These are phyloP conservation scores for Wickerhamiella vanderwaltii DNA, from an alignment of 805 yeast genomes.

Conservation along the genomic window DNA sequence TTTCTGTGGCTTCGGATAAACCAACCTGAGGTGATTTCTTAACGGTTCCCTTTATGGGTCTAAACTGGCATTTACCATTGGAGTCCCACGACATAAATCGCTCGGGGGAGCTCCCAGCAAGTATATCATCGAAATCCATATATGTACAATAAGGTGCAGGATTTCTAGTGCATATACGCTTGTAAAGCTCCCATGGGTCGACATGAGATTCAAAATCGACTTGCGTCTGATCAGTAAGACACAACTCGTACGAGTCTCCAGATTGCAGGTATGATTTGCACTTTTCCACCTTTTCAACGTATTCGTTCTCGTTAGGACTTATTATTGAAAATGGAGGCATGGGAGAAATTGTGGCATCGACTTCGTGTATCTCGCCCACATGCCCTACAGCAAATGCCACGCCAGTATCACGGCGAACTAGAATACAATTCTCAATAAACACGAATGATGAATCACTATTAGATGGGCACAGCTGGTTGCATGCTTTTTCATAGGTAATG, in stretches of 20 bases:
- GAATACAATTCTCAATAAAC: conserved; percentile 16
- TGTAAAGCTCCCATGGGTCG: conserved; percentile 69
- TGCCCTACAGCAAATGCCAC: not conserved
- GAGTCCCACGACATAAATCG: conserved; percentile 73
- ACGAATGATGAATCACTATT: conserved; percentile 21
- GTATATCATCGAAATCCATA: conserved; percentile 51
- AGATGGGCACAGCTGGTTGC: conserved; percentile 13
- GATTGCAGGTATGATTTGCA: conserved; percentile 58
- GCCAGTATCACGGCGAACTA: conserved; percentile 5
- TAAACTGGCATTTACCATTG: conserved; percentile 47
- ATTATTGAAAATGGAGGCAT: conserved; percentile 16
- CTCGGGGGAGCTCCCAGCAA: conserved; percentile 90
- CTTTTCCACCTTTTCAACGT: conserved; percentile 40
- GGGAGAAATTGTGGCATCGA: conserved; percentile 5
- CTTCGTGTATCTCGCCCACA: conserved; percentile 1
- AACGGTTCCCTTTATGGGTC: conserved; percentile 97
- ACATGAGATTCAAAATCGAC: conserved; percentile 37
- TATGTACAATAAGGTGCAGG: conserved; percentile 91
- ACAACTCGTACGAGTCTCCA: conserved; percentile 91
- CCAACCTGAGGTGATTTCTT: conserved; percentile 46
- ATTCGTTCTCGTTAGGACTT: conserved; percentile 42
- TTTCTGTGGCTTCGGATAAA: conserved; percentile 44
- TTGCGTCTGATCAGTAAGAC: conserved; percentile 68
- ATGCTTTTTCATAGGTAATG: conserved; percentile 72
- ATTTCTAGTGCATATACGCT: conserved; percentile 53